A percentile compares a stretch with the other conserved stretches of the same genome.
phyloP scores from a whole-genome alignment of 2,329 filamentous ascomycete genomes.

The Scedosporium aurantiacum region DNA sequence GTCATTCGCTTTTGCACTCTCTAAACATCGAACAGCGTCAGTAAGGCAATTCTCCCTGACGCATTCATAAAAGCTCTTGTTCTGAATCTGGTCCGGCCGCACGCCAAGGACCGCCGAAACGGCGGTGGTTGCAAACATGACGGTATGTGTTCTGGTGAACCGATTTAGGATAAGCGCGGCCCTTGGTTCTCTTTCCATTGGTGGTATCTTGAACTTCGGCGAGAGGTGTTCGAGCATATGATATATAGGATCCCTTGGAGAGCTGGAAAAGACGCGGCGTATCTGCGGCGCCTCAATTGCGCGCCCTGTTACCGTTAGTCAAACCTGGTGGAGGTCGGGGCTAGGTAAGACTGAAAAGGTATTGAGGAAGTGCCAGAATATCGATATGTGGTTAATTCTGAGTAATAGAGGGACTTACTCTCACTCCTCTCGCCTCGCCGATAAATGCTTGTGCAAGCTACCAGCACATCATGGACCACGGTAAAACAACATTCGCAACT shows the following conservation, averaged over 20 bases:
- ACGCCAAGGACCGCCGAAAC: slow-evolving; percentile 67
- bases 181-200: slow-evolving; percentile 62
- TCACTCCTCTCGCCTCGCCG: slow-evolving; percentile 56
- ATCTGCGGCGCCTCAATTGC: slow-evolving; percentile 69
- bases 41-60: slow-evolving; percentile 67
- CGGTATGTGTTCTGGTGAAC: slow-evolving; percentile 69
- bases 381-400: no score
- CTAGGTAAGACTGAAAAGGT: not conserved
- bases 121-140: slow-evolving; percentile 79
- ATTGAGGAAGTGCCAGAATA: not conserved
- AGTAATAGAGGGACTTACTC: slow-evolving; percentile 42
- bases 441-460: slow-evolving; percentile 75
- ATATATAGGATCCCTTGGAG: slow-evolving; percentile 72
- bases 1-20: slow-evolving; percentile 80
- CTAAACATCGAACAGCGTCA: slow-evolving; percentile 67
- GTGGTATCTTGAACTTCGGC: slow-evolving; percentile 59
- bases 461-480: slow-evolving; percentile 76
- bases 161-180: slow-evolving; percentile 78
- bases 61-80: slow-evolving; percentile 78
- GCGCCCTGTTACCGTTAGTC: slow-evolving; percentile 41
- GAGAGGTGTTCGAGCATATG: slow-evolving; percentile 84
- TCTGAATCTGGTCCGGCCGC: slow-evolving; percentile 54
- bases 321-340: not conserved
- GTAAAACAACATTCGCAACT: slow-evolving; percentile 85
- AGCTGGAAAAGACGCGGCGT: slow-evolving; percentile 68